These are phyloP conservation scores for Tricholoma furcatifolium DNA, from an alignment of 768 basidiomycete species.

Conservation along the genomic window DNA sequence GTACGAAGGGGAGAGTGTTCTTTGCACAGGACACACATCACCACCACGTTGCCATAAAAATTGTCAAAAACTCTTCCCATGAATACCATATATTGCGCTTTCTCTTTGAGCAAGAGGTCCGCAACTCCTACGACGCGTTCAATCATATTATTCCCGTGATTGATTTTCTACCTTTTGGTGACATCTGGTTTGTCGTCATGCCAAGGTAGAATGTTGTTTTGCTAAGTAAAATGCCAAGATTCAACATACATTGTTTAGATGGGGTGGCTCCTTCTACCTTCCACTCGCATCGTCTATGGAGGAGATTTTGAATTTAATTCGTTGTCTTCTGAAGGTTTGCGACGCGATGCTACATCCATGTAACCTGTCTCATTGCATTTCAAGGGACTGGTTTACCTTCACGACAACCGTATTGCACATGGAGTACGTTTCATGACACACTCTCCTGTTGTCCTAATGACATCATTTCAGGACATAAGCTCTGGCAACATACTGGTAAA, in stretches of 20 bases:
- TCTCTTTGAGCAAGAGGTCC: conserved; percentile 13
- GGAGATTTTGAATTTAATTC: conserved; percentile 4
- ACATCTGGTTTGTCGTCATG: conserved; percentile 11
- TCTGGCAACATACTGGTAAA: conserved; percentile 16
- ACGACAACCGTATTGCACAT: conserved; percentile 10
- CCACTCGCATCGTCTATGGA: neutral
- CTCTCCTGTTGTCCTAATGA: neutral
- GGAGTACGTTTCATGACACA: conserved; percentile 17
- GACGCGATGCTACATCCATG: neutral
- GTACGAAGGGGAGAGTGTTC: neutral
- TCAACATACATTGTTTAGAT: neutral
- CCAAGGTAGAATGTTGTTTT: conserved; percentile 1
- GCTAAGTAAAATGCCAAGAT: neutral
- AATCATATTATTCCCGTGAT: conserved; percentile 7
- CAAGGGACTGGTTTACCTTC: conserved; percentile 4
- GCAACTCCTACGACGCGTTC: neutral
- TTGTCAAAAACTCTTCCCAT: conserved; percentile 17
- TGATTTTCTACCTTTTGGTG: conserved; percentile 1
- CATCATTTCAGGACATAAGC: conserved; percentile 14
- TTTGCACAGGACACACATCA: conserved; percentile 23
- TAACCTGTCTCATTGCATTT: neutral
- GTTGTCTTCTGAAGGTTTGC: conserved; percentile 6
- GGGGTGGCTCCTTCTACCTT: neutral
- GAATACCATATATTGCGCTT: conserved; percentile 22
- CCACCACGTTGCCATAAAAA: conserved; percentile 26